Base-by-base conservation (phyloP, 331 rosid species). In the Malus hybrid region DNA sequence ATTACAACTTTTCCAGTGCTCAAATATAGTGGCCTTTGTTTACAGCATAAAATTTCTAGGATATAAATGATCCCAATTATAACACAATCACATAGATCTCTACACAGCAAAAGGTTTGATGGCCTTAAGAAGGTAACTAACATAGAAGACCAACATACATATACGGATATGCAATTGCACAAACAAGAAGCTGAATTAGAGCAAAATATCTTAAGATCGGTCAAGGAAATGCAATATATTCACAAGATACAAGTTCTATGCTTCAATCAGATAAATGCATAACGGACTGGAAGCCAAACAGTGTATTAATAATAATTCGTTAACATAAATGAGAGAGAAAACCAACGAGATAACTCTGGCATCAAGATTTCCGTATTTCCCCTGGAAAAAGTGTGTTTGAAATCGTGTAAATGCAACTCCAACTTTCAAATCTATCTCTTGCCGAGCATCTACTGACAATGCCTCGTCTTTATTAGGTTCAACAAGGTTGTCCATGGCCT, bases 341-440 rank as follows among this genome's bases (percentile, higher is more conserved):
- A 90, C 98, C 34, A 24, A 93, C 98, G 98, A 93, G 88, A 93
- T 90, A 81, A 93, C 90, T 82, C 93, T 83, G 79, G 98, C 82
- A 80, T 93, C 98, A 68, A 93, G 98, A 85, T 93, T 93, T 83
- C 98, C 97, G 75, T 93, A 93, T 93, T 91, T 93, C 72, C 97
- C 97, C 79, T 89, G 97, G 81, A 93, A 93, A 82, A 68, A 91
- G 78, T 86, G 79, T 2, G 98, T 93, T 77, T 93, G 98, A 81
- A 84, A 91, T 69, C 98, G 96, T 39, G 98, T 93, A 58, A 93
- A 93, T 72, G 98, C 93, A 70, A 93, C 98, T 76, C 98, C 98
- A 81, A 93, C 98, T 84, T 91, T 93, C 89, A 93, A 90, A 87
- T 93, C 98, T 86, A 93, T 91, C 87, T 93, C 98, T 86, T 93